Conservation (phyloP, 2,329 filamentous ascomycete species). For the Claviceps sorghi region DNA sequence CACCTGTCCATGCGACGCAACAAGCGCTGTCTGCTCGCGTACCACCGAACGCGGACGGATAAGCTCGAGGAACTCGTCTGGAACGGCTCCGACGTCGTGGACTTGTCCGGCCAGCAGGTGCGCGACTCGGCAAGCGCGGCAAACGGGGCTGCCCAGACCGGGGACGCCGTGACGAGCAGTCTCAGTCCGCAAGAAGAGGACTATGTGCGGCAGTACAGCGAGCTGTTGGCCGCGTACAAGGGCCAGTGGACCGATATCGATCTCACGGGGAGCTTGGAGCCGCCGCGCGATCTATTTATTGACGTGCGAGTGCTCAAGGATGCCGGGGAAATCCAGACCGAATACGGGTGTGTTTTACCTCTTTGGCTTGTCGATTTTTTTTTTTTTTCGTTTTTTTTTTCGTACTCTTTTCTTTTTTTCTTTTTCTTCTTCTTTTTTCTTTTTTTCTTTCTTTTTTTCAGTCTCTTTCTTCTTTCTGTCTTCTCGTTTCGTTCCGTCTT, state of each 20-base stretch:
- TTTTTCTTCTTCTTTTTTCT: background rate
- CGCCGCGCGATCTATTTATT: conserved; percentile 90
- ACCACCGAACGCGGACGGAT: conserved; percentile 79
- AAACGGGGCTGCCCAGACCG: conserved; percentile 20
- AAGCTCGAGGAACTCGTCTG: conserved; percentile 90
- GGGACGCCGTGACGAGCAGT: conserved; percentile 50
- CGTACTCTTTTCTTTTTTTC: background rate
- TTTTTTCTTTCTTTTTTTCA: background rate
- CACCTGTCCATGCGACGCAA: conserved; percentile 92
- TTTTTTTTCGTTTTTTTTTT: background rate
- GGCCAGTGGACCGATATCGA: conserved; percentile 98
- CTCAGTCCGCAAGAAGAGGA: conserved; percentile 93
- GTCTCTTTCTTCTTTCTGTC: background rate
- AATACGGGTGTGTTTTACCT: conserved; percentile 58
- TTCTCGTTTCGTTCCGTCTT: background rate
- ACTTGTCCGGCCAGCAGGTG: conserved; percentile 46
- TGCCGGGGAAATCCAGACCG: conserved; percentile 95
- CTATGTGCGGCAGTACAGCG: conserved; percentile 81
- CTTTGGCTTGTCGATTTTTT: background rate
- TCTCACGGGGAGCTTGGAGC: conserved; percentile 82
- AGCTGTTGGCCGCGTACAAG: conserved; percentile 89
- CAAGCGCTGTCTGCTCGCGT: conserved; percentile 87
- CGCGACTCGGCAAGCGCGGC: conserved; percentile 21
- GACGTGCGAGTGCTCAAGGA: conserved; percentile 93
- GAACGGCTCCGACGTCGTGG: conserved; percentile 72